Percentiles rank a stretch among this genome's conserved stretches.
Conservation (phyloP, 352 stramenopile genomes). For the Phytophthora brassicae region DNA sequence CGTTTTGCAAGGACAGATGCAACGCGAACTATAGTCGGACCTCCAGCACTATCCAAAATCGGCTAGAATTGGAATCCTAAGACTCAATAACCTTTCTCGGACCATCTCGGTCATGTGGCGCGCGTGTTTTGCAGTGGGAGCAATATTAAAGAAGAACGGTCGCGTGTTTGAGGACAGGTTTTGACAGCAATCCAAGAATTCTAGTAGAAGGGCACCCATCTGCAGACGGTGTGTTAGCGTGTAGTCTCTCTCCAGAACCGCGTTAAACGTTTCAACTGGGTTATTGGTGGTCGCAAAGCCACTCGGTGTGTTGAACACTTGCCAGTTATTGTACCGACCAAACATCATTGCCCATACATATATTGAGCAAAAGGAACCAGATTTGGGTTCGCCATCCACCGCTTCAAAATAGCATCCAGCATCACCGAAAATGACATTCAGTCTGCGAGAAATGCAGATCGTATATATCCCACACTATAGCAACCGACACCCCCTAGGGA, state of each 20-base stretch:
- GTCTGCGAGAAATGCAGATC: slow-evolving; percentile 20
- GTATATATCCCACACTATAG: slow-evolving; percentile 9
- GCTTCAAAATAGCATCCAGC: background rate
- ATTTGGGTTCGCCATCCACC: background rate
- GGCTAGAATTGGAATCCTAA: too few species aligned
- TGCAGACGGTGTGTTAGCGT: slow-evolving; percentile 4
- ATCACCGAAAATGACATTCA: background rate
- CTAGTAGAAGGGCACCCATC: background rate
- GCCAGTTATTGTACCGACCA: slow-evolving; percentile 6
- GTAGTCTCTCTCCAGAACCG: slow-evolving; percentile 20
- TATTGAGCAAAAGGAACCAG: slow-evolving; percentile 4
- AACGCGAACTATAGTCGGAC: background rate
- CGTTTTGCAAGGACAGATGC: background rate
- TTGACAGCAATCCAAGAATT: background rate
- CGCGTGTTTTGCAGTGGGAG: background rate
- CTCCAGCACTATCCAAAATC: background rate
- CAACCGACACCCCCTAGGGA: background rate
- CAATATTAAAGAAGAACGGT: background rate
- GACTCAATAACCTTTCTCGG: background rate
- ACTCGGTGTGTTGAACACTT: slow-evolving; percentile 7
- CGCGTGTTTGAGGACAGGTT: background rate
- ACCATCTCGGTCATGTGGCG: background rate
- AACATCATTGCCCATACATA: slow-evolving; percentile 7
- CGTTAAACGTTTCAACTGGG: slow-evolving; percentile 24
- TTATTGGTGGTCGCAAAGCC: slow-evolving; percentile 24